Evolutionary conservation across 2,329 filamentous ascomycete species (phyloP).

Genomic region (Rhinocladiella mackenziei): DNA sequence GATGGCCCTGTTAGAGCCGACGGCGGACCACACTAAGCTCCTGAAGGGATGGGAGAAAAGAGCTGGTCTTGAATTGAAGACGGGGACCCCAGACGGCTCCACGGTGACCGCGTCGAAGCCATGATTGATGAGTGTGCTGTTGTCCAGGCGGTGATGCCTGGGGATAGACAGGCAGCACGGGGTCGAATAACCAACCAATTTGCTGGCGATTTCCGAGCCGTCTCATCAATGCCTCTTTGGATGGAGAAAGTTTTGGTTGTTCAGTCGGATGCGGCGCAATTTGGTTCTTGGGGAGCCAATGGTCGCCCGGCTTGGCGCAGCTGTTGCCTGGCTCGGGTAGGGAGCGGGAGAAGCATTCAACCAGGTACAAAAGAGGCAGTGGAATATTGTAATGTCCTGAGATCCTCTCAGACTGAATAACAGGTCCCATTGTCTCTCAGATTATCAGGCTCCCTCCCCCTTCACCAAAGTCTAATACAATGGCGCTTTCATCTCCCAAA

Average conservation of each 20-base stretch:
- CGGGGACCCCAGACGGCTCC: constrained; percentile 16
- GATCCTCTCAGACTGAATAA: too few relatives aligned
- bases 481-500: constrained; percentile 15
- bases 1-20: constrained; percentile 11
- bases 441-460: neutral
- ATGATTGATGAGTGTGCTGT: constrained; percentile 2
- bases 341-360: too few relatives aligned
- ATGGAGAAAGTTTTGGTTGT: too few relatives aligned
- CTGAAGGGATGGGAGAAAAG: constrained; percentile 23
- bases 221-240: too few relatives aligned
- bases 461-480: too few relatives aligned
- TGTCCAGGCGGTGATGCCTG: neutral
- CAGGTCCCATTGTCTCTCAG: too few relatives aligned
- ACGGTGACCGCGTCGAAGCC: constrained; percentile 20
- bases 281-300: neutral
- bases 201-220: too few relatives aligned
- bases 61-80: constrained; percentile 18
- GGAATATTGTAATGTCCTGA: too few relatives aligned
- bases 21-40: constrained; percentile 22
- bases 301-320: constrained; percentile 12
- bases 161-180: neutral
- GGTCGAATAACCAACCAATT: too few relatives aligned
- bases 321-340: constrained; percentile 14
- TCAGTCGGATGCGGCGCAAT: neutral
- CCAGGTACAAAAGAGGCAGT: too few relatives aligned